Conservation (phyloP, 768 basidiomycete genomes). For the Pulveroboletus sp. region DNA sequence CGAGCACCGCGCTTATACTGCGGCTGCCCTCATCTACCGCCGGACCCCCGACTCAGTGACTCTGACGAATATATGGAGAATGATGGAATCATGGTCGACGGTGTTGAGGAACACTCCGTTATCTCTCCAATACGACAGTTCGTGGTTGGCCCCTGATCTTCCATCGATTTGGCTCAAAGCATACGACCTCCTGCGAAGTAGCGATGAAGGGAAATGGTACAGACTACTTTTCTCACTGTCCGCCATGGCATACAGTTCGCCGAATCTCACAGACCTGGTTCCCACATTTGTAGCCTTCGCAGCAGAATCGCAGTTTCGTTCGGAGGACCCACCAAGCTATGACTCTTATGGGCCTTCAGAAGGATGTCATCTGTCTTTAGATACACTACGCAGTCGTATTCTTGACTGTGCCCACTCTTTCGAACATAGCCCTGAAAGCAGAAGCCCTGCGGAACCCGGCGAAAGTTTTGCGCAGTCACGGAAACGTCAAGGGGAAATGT, state of each 20-base stretch:
- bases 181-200: conserved; percentile 25
- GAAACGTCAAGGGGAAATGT: conserved; percentile 8
- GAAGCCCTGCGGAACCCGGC: neutral
- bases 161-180: conserved; percentile 23
- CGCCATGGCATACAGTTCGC: conserved; percentile 28
- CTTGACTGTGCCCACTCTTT: neutral
- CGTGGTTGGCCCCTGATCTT: conserved; percentile 26
- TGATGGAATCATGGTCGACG: conserved; percentile 9
- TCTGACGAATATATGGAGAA: neutral
- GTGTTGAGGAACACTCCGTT: neutral
- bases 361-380: conserved; percentile 1
- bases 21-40: conserved; percentile 6
- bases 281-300: conserved; percentile 32
- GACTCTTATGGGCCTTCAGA: conserved; percentile 10
- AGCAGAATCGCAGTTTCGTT: conserved; percentile 4
- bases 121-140: conserved; percentile 22
- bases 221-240: conserved; percentile 32
- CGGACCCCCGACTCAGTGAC: neutral
- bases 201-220: conserved; percentile 7
- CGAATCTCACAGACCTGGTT: conserved; percentile 13
- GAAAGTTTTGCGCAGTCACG: conserved; percentile 1
- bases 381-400: neutral
- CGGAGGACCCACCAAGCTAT: conserved; percentile 14
- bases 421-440: conserved; percentile 13
- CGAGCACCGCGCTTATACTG: conserved; percentile 17